phyloP scores from a whole-genome alignment of 1,139 yeast genomes.

The Arxiozyma telluris region DNA sequence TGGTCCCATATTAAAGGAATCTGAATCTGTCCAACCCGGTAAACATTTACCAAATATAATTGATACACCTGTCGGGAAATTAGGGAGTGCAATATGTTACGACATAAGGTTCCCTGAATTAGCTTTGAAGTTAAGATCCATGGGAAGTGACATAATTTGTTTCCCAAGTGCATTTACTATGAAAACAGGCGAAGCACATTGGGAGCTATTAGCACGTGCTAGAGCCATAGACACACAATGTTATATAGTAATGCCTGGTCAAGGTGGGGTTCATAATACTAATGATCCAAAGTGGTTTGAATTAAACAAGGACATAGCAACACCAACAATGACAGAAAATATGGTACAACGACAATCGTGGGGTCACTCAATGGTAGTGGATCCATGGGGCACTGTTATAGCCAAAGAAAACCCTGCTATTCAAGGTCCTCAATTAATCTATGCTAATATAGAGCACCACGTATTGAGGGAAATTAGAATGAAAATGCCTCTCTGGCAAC shows the following conservation, averaged over 20 bases:
- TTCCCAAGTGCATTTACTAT: constrained; percentile 91
- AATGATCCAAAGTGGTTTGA: constrained; percentile 11
- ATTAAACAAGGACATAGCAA: no score
- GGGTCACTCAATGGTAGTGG: constrained; percentile 79
- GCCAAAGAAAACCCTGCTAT: constrained; percentile 45
- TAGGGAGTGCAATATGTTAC: constrained; percentile 74
- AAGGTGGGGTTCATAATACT: constrained; percentile 65
- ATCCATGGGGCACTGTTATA: constrained; percentile 83
- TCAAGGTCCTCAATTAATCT: constrained; percentile 46
- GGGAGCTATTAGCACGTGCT: constrained; percentile 71
- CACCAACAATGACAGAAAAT: constrained; percentile 7
- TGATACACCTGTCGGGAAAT: constrained; percentile 49
- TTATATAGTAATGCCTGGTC: constrained; percentile 87
- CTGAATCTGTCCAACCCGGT: constrained; percentile 79
- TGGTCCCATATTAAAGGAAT: constrained; percentile 69
- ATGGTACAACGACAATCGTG: constrained; percentile 43
- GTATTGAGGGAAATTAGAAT: constrained; percentile 42
- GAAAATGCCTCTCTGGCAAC: constrained; percentile 69
- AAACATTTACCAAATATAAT: constrained; percentile 46
- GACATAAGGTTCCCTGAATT: constrained; percentile 86
- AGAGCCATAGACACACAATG: constrained; percentile 85
- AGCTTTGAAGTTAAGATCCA: constrained; percentile 50
- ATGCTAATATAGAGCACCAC: constrained; percentile 61
- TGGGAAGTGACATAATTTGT: constrained; percentile 71
- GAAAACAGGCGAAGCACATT: constrained; percentile 84